phyloP scores from a whole-genome alignment of 306 rosid genomes.

The Potentilla sterilis region DNA sequence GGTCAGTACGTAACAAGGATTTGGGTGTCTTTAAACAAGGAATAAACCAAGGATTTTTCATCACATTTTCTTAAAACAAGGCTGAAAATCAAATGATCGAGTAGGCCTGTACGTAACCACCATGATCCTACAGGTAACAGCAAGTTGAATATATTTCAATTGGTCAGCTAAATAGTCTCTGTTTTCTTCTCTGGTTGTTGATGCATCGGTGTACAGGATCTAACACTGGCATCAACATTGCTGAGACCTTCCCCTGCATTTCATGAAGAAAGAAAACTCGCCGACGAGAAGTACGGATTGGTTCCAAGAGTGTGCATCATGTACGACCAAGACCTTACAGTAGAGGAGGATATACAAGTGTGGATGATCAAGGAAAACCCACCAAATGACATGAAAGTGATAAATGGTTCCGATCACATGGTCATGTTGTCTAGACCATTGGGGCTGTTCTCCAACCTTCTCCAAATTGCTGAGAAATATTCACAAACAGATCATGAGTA shows the following conservation, averaged over 20 bases:
- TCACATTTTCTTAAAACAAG: too few species aligned
- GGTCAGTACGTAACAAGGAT: too few species aligned
- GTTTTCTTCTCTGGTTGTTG: background rate
- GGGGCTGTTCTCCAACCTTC: slow-evolving; percentile 15
- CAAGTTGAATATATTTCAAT: background rate
- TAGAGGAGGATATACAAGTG: slow-evolving; percentile 24
- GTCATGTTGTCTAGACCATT: slow-evolving; percentile 45
- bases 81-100: too few species aligned
- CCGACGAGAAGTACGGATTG: slow-evolving; percentile 32
- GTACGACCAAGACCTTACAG: slow-evolving; percentile 25
- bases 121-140: too few species aligned
- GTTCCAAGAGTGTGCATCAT: slow-evolving; percentile 38
- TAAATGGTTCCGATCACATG: slow-evolving; percentile 50
- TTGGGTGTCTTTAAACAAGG: too few species aligned
- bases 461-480: too few species aligned
- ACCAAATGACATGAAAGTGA: slow-evolving; percentile 24
- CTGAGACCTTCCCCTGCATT: slow-evolving; percentile 20
- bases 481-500: too few species aligned
- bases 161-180: background rate
- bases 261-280: slow-evolving; percentile 21
- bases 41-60: too few species aligned
- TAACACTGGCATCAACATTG: slow-evolving; percentile 32
- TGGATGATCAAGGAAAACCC: slow-evolving; percentile 38
- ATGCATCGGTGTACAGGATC: slow-evolving; percentile 25
- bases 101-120: too few species aligned